Percentiles rank a stretch among this genome's conserved stretches.
Conservation (phyloP, 75 land plant species). For the Larix kaempferi region DNA sequence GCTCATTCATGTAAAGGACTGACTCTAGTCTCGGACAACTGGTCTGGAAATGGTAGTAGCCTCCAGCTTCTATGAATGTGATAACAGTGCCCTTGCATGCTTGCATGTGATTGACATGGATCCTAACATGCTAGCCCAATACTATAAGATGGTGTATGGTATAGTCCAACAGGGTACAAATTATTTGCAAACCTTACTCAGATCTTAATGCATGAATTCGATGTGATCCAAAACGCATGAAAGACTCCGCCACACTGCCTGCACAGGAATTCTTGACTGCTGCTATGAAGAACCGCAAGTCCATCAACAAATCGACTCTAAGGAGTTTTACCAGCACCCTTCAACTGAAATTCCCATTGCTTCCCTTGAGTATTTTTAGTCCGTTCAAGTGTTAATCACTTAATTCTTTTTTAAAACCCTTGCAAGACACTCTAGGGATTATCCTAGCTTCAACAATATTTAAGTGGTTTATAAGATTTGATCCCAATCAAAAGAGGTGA, state of each 20-base stretch:
- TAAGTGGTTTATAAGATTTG: no score
- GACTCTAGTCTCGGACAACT: no score
- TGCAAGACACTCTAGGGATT: no score
- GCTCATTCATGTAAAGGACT: no score
- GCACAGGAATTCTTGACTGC: slow-evolving; percentile 94
- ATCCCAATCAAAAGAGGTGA: no score
- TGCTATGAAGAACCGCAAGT: slow-evolving; percentile 93
- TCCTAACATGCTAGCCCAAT: no score
- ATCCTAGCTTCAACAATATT: no score
- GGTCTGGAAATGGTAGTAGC: no score
- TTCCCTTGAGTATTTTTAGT: slow-evolving; percentile 62
- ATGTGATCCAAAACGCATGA: slow-evolving; percentile 94
- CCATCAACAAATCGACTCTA: slow-evolving; percentile 98
- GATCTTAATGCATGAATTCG: slow-evolving; percentile 93
- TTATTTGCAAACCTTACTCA: slow-evolving; percentile 67
- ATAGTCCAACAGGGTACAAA: slow-evolving; percentile 77
- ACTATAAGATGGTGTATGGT: slow-evolving; percentile 52
- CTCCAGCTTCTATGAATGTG: no score
- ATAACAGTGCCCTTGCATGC: no score
- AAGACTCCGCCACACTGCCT: slow-evolving; percentile 96
- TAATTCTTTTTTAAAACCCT: no score
- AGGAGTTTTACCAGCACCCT: slow-evolving; percentile 98
- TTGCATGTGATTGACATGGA: no score
- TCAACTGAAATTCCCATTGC: slow-evolving; percentile 94
- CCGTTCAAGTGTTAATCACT: slow-evolving; percentile 71